Conservation (phyloP, 1,284 basidiomycete genomes). For the Tylopilus sp. region DNA sequence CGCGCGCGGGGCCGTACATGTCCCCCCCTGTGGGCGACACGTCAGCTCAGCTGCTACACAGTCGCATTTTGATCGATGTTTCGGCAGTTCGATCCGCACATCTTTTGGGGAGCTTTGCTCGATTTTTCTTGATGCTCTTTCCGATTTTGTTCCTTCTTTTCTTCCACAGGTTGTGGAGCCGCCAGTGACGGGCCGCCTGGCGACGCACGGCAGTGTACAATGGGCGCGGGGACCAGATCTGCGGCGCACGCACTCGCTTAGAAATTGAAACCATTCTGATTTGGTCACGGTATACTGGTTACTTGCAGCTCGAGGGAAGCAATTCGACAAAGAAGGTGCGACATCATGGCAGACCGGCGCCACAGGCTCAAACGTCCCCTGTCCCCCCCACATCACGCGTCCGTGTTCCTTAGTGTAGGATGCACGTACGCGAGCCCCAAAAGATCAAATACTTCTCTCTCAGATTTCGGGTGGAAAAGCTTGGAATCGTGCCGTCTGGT, state of each 20-base stretch:
- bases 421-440: slow-evolving; percentile 68
- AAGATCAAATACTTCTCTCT: slow-evolving; percentile 66
- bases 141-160: too few species aligned
- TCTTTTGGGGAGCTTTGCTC: too few species aligned
- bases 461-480: slow-evolving; percentile 54
- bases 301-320: not conserved
- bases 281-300: not conserved
- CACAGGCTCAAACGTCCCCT: slow-evolving; percentile 5
- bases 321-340: not conserved
- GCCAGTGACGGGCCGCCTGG: not conserved
- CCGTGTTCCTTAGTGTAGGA: slow-evolving; percentile 65
- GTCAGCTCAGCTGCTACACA: too few species aligned
- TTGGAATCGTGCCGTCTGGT: slow-evolving; percentile 64
- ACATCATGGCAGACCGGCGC: not conserved
- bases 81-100: too few species aligned
- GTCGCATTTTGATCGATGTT: too few species aligned
- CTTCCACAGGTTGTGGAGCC: not conserved
- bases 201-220: not conserved
- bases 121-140: too few species aligned
- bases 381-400: slow-evolving; percentile 36
- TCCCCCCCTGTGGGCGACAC: too few species aligned
- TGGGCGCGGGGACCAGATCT: not conserved
- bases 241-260: not conserved
- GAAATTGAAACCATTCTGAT: not conserved
- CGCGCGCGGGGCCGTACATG: too few species aligned